phyloP scores from a whole-genome alignment of 371 early-diverging fungal genomes.

The Actinomortierella wolfii region DNA sequence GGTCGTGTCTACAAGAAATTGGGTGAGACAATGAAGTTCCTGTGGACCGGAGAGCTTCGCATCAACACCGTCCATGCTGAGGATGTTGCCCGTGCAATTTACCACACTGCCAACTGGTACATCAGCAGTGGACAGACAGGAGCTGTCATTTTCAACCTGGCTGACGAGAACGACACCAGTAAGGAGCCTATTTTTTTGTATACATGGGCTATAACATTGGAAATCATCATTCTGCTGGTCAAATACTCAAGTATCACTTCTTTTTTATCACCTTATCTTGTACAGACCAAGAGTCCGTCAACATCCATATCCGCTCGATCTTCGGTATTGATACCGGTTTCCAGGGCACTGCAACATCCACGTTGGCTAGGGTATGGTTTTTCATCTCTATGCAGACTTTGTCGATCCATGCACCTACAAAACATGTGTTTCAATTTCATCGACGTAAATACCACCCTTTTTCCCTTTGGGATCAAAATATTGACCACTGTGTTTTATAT shows the following conservation, averaged over 20 bases:
- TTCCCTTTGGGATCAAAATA: too few species aligned
- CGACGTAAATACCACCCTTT: too few species aligned
- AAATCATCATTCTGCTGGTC: not conserved
- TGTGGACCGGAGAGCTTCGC: constrained; percentile 90
- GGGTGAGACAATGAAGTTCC: constrained; percentile 85
- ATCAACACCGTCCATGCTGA: constrained; percentile 92
- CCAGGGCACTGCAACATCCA: constrained; percentile 78
- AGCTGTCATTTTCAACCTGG: constrained; percentile 70
- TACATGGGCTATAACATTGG: too few species aligned
- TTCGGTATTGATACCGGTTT: constrained; percentile 87
- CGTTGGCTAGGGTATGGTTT: constrained; percentile 74
- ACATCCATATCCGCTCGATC: constrained; percentile 67
- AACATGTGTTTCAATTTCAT: too few species aligned
- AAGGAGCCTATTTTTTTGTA: constrained; percentile 3
- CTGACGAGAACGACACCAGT: constrained; percentile 80
- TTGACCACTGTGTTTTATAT: too few species aligned
- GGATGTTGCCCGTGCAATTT: constrained; percentile 83
- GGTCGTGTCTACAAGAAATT: constrained; percentile 87
- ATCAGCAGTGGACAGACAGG: constrained; percentile 47
- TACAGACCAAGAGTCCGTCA: constrained; percentile 82
- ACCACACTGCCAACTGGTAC: constrained; percentile 71
- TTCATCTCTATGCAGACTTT: constrained; percentile 8
- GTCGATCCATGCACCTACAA: too few species aligned
- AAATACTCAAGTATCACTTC: not conserved
- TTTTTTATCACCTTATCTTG: not conserved